phyloP scores from a whole-genome alignment of 2,329 filamentous ascomycete species.

The Fusarium devonianum region DNA sequence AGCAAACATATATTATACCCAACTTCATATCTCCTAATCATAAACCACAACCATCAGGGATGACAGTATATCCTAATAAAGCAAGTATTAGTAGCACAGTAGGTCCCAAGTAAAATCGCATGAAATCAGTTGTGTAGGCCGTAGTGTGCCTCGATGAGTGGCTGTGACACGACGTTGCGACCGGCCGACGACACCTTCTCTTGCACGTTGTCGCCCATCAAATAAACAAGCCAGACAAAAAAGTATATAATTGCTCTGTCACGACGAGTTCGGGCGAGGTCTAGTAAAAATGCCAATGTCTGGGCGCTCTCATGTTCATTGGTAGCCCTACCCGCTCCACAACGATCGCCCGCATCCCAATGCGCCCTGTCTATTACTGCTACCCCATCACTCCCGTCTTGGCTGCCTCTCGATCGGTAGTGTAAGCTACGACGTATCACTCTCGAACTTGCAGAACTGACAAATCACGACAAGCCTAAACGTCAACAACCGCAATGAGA shows the following conservation, averaged over 20 bases:
- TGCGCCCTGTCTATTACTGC: conserved; percentile 20
- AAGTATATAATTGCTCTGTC: neutral
- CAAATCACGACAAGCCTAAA: neutral
- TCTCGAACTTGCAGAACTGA: neutral
- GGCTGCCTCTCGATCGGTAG: neutral
- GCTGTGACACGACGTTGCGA: neutral
- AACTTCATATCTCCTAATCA: no score
- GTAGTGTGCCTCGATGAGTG: neutral
- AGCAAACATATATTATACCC: no score
- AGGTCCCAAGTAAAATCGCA: neutral
- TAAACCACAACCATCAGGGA: no score
- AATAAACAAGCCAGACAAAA: no score
- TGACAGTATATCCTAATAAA: no score
- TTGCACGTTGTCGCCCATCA: conserved; percentile 16
- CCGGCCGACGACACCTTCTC: conserved; percentile 8
- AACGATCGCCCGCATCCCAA: conserved; percentile 6
- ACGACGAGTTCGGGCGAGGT: neutral
- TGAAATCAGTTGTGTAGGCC: neutral
- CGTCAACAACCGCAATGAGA: conserved; percentile 13
- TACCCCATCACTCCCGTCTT: conserved; percentile 1
- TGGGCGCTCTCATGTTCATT: neutral
- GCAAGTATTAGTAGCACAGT: neutral
- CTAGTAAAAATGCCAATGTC: neutral
- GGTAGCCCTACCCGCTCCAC: neutral
- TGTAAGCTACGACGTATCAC: neutral